Base-by-base conservation (phyloP, 2,329 filamentous ascomycete genomes). In the Cercospora sp. region DNA sequence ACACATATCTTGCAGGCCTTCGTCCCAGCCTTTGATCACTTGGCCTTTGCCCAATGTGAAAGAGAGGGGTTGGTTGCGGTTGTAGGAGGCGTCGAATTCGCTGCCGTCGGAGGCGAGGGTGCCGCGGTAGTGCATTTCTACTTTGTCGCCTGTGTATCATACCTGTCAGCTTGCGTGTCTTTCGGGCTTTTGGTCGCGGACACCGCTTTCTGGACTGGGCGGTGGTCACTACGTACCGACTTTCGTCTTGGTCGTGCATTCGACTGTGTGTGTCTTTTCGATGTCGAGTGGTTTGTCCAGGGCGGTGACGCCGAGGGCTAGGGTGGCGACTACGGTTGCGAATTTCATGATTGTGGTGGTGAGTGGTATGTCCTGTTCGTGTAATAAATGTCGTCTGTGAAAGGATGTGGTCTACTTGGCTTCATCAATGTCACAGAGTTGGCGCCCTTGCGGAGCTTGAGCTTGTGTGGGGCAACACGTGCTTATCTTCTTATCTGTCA, bases 1-100 rank as follows among this genome's bases (percentile, higher is more conserved):
- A 82, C 94, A 98, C 94, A 98, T 98, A 78, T 94, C 92, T 57
- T 96, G 79, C 26, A 98, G 87, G 63, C 94, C 94, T 78, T 97
- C 84, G 76, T 98, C 94, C 94, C 94, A 97, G 77, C 94, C 94
- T 84, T 95, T 93, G 82, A 99, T 99, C 68, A 98, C 95, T 80
- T 91, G 88, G 57, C 94, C 94, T 65, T 85, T 83, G 66, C 94
- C 95, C 55, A 99, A 84, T 71, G 85, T 88, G 83, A 99, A 98
- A 74, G 80, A 83, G 76, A 99, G 86, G 4, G 95, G 95, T 45
- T 49, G 43, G n/a, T 62, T 62, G 67, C 94, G 89, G 77, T 96
- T 90, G 83, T 97, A 97, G 79, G 79, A 81, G 66, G 81, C 79
- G 73, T 82, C 80, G 74, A 82, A 82, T 60, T 74, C 73, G 58